Percentiles rank a stretch among this genome's conserved stretches.
phyloP scores from a whole-genome alignment of 1,284 basidiomycete species.

The Boletellus deceptivus region DNA sequence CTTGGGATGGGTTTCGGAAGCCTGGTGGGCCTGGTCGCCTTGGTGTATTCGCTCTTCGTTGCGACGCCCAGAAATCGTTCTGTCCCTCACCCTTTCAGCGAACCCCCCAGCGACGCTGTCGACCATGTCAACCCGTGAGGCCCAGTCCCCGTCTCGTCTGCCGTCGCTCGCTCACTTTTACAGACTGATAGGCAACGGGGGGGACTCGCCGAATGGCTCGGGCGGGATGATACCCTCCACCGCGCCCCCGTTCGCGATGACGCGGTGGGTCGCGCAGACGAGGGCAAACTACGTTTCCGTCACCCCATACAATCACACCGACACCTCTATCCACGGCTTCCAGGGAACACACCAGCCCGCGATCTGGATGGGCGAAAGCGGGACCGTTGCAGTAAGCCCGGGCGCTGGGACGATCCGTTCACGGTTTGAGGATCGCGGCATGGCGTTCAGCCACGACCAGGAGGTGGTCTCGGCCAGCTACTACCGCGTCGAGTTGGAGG shows the following conservation, averaged over 20 bases:
- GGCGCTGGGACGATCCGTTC: conserved; percentile 54
- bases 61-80: conserved; percentile 2
- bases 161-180: neutral
- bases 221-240: conserved; percentile 72
- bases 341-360: conserved; percentile 82
- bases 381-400: conserved; percentile 60
- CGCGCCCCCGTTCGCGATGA: conserved; percentile 81
- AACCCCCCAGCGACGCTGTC: conserved; percentile 43
- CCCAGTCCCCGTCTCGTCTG: neutral
- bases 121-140: conserved; percentile 57
- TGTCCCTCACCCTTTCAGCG: conserved; percentile 18
- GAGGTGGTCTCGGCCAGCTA: conserved; percentile 68
- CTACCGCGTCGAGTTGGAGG: conserved; percentile 62
- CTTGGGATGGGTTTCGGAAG: conserved; percentile 3
- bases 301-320: conserved; percentile 76
- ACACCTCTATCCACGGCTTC: conserved; percentile 65
- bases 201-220: conserved; percentile 64
- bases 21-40: conserved; percentile 16
- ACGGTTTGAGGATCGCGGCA: conserved; percentile 58
- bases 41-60: conserved; percentile 11
- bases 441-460: conserved; percentile 54
- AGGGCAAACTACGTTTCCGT: conserved; percentile 72
- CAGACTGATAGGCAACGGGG: conserved; percentile 71
- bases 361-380: conserved; percentile 90
- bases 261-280: conserved; percentile 75